Evolutionary conservation across 257 asterid species (phyloP).

Genomic region (Ilex aquifolium): DNA sequence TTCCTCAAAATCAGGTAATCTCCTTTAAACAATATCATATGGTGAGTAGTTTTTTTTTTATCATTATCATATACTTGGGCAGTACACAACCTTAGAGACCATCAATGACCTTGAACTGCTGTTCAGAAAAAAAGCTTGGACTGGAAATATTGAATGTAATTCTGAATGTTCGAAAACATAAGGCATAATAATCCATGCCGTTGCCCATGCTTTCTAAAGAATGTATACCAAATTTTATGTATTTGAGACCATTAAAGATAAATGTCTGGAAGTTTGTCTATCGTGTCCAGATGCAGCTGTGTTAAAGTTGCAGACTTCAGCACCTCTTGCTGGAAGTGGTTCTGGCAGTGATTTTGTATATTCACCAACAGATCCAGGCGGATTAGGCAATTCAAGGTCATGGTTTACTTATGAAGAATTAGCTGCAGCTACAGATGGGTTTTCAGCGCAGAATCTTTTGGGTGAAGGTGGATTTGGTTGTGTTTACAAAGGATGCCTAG

Average conservation of each 20-base stretch:
- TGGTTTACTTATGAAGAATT: constrained; percentile 3
- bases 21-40: not conserved
- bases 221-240: not conserved
- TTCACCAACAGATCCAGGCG: not conserved
- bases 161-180: no score
- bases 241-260: not conserved
- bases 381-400: constrained; percentile 1
- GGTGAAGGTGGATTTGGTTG: constrained; percentile 3
- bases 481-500: constrained; percentile 1
- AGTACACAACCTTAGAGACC: no score
- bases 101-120: no score
- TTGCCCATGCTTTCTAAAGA: not conserved
- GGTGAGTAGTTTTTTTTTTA: no score
- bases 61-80: not conserved
- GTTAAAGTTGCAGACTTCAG: not conserved
- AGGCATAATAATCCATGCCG: not conserved
- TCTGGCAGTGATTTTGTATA: not conserved
- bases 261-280: no score
- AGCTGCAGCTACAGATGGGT: not conserved
- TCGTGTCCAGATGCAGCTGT: not conserved
- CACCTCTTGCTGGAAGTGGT: not conserved
- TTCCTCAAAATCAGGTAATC: not conserved
- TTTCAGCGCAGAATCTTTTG: not conserved
- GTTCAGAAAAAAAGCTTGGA: no score
- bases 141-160: no score